A percentile compares a stretch with the other conserved stretches of the same genome.
Conservation (phyloP, 2,329 filamentous ascomycete species). For the Talaromyces sp. region DNA sequence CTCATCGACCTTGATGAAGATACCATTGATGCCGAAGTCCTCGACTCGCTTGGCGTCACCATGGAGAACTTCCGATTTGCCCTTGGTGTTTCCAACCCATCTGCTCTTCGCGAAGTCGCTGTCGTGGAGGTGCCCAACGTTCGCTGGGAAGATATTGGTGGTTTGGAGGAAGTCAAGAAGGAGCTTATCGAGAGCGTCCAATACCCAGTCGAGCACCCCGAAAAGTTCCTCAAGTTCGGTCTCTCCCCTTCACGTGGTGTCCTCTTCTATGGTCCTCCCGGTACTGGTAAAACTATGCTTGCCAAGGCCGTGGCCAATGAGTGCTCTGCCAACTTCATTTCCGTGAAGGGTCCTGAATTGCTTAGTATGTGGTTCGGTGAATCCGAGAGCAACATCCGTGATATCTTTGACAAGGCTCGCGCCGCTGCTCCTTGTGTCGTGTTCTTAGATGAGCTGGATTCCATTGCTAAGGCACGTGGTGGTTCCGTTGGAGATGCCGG, state of each 20-base stretch:
- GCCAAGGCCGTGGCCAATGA: constrained; percentile 99
- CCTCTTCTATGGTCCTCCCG: constrained; percentile 95
- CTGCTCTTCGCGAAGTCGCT: constrained; percentile 95
- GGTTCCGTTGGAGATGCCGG: constrained; percentile 94
- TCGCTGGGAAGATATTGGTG: constrained; percentile 99
- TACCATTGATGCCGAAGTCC: constrained; percentile 96
- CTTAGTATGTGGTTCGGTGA: constrained; percentile 99
- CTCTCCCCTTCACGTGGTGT: constrained; percentile 97
- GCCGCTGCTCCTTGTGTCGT: constrained; percentile 97
- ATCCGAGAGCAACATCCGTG: constrained; percentile 98
- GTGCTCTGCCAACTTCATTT: constrained; percentile 99
- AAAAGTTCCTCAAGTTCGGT: constrained; percentile 99
- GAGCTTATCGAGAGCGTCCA: constrained; percentile 98
- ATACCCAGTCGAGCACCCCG: constrained; percentile 98
- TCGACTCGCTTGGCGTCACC: constrained; percentile 96
- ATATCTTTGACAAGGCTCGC: constrained; percentile 99
- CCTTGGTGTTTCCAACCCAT: constrained; percentile 96
- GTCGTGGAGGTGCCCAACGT: constrained; percentile 99
- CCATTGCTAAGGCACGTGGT: constrained; percentile 98
- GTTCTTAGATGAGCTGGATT: constrained; percentile 98
- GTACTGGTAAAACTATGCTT: constrained; percentile 99
- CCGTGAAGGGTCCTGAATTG: constrained; percentile 95
- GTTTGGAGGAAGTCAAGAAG: constrained; percentile 96
- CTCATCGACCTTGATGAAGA: constrained; percentile 98
- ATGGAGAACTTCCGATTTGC: constrained; percentile 99